Evolutionary conservation across 352 stramenopile genomes (phyloP).

Genomic region (Phytopythium ostracodes): DNA sequence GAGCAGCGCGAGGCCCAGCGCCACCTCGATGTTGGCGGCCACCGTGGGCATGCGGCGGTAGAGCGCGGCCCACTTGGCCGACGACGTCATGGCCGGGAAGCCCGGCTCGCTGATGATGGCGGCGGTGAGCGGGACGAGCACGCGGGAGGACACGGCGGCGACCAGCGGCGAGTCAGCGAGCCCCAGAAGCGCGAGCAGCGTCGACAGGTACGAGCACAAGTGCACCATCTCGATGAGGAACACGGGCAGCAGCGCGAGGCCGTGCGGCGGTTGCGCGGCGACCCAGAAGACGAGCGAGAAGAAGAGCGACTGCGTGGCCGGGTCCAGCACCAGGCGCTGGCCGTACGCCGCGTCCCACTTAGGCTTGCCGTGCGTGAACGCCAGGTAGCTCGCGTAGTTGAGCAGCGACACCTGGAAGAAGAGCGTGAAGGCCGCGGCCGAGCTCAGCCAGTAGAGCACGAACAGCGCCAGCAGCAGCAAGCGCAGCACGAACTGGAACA

Average conservation of each 20-base stretch:
- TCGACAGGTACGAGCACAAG: slow-evolving; percentile 53
- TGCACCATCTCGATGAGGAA: slow-evolving; percentile 81
- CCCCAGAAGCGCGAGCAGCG: slow-evolving; percentile 55
- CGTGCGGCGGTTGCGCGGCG: slow-evolving; percentile 45
- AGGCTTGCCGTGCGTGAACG: slow-evolving; percentile 74
- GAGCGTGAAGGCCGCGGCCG: slow-evolving; percentile 48
- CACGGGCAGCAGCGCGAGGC: slow-evolving; percentile 75
- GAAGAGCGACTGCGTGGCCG: slow-evolving; percentile 77
- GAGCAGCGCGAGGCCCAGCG: slow-evolving; percentile 73
- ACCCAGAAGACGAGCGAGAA: slow-evolving; percentile 87
- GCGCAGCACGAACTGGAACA: slow-evolving; percentile 69
- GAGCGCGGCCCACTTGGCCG: slow-evolving; percentile 75
- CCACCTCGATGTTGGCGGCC: slow-evolving; percentile 75
- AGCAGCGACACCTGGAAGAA: slow-evolving; percentile 85
- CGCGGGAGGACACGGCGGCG: slow-evolving; percentile 36
- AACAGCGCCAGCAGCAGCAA: slow-evolving; percentile 63
- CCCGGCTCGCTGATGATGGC: slow-evolving; percentile 54
- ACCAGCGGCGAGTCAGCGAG: slow-evolving; percentile 36
- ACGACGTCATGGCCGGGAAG: slow-evolving; percentile 47
- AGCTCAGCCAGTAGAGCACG: slow-evolving; percentile 65
- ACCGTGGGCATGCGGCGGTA: slow-evolving; percentile 81
- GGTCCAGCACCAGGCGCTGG: slow-evolving; percentile 80
- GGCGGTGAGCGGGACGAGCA: slow-evolving; percentile 51
- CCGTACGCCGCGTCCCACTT: slow-evolving; percentile 70
- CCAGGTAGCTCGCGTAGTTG: slow-evolving; percentile 76